These are phyloP conservation scores for Linderniella brevidens DNA, from an alignment of 257 asterid genomes.

Conservation along the genomic window DNA sequence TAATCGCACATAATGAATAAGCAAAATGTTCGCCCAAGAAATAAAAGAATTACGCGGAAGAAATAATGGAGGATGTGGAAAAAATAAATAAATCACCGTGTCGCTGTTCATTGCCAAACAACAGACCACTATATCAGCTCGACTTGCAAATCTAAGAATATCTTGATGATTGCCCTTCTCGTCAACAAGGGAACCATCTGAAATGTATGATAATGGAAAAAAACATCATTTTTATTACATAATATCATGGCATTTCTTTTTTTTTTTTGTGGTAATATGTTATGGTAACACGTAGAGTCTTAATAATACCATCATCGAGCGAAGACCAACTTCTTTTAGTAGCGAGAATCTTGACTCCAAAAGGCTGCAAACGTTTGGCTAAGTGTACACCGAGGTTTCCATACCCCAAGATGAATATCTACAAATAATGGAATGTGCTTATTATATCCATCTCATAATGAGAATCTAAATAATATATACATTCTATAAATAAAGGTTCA, in stretches of 20 bases:
- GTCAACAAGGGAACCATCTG: constrained; percentile 35
- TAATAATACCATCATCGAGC: constrained; percentile 19
- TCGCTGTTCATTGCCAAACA: constrained; percentile 66
- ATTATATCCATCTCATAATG: no score
- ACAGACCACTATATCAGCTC: constrained; percentile 77
- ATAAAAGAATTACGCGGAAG: neutral
- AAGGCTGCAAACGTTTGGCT: constrained; percentile 84
- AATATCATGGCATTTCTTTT: no score
- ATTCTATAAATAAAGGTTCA: no score
- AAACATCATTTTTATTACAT: no score
- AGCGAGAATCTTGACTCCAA: constrained; percentile 82
- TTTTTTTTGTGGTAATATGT: no score
- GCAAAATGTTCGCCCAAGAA: neutral
- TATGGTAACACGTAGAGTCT: no score
- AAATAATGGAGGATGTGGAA: constrained; percentile 4
- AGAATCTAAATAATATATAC: no score
- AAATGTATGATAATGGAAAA: constrained; percentile 11
- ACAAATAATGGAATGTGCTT: constrained; percentile 6
- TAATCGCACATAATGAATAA: constrained; percentile 5
- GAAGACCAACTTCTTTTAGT: constrained; percentile 78
- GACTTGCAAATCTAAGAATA: constrained; percentile 50
- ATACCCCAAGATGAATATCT: constrained; percentile 78
- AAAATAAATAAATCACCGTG: constrained; percentile 31
- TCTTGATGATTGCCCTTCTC: constrained; percentile 73
- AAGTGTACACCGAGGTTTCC: constrained; percentile 78